Percentiles rank a stretch among this genome's conserved stretches.
These are phyloP conservation scores for Penicillium sp. DNA, from an alignment of 2,329 filamentous ascomycete genomes.

Conservation along the genomic window DNA sequence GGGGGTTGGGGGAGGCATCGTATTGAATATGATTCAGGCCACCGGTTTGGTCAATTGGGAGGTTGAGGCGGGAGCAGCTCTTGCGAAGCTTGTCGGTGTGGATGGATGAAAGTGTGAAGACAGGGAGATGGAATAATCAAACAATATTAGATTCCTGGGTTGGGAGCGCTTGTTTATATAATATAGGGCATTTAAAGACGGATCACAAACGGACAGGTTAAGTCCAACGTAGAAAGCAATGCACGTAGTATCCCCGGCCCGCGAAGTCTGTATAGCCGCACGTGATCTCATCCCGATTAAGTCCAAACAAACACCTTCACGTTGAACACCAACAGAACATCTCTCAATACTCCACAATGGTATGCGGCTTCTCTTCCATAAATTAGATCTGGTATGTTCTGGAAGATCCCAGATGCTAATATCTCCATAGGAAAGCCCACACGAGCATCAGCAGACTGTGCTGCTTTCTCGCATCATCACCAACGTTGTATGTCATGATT, in stretches of 20 bases:
- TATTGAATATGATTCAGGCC: constrained; percentile 19
- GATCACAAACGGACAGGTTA: not conserved
- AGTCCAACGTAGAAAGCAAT: not conserved
- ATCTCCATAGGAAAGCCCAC: constrained; percentile 75
- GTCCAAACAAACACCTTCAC: constrained; percentile 14
- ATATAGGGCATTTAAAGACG: not conserved
- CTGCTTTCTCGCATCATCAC: constrained; percentile 93
- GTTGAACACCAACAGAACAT: constrained; percentile 4
- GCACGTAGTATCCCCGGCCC: not conserved
- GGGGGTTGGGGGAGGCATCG: constrained; percentile 62
- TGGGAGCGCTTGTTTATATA: not conserved
- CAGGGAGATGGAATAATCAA: not conserved
- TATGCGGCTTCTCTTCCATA: not conserved
- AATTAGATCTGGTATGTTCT: fast-evolving
- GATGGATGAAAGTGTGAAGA: not conserved
- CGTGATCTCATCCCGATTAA: constrained; percentile 4
- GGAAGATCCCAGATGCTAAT: not conserved
- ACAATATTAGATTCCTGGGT: not conserved
- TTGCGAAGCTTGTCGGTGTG: not conserved
- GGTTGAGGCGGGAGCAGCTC: constrained; percentile 15
- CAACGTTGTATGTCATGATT: constrained; percentile 73
- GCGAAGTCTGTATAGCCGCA: constrained; percentile 11
- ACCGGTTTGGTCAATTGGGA: constrained; percentile 1
- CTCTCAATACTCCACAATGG: constrained; percentile 1
- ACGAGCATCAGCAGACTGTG: constrained; percentile 95